These are phyloP conservation scores for Botryobasidium botryosum DNA, from an alignment of 768 basidiomycete genomes.

Conservation along the genomic window DNA sequence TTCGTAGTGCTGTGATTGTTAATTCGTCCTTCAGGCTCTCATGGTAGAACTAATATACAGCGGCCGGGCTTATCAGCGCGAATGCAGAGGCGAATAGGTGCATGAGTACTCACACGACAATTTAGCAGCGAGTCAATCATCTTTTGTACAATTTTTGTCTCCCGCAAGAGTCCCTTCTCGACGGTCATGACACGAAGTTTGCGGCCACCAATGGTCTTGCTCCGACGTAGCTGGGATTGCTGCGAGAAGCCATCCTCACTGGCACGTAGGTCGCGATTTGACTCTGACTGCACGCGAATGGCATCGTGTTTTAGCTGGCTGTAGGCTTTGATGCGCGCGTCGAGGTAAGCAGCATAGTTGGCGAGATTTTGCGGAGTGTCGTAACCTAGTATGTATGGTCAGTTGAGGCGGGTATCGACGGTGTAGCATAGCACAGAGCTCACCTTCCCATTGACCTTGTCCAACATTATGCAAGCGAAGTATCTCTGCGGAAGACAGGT, in stretches of 20 bases:
- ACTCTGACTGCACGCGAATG: slow-evolving; percentile 83
- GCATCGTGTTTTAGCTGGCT: slow-evolving; percentile 87
- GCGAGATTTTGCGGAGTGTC: slow-evolving; percentile 71
- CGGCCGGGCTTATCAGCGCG: neutral
- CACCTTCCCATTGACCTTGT: slow-evolving; percentile 81
- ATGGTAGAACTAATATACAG: slow-evolving; percentile 59
- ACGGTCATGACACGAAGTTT: slow-evolving; percentile 85
- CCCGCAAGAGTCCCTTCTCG: slow-evolving; percentile 85
- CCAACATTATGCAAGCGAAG: slow-evolving; percentile 66
- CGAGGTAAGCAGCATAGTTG: slow-evolving; percentile 76
- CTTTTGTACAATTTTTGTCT: slow-evolving; percentile 78
- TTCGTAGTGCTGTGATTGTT: slow-evolving; percentile 69
- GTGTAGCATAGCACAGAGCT: slow-evolving; percentile 11
- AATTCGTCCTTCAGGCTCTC: slow-evolving; percentile 89
- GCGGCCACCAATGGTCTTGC: slow-evolving; percentile 64
- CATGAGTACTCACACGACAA: slow-evolving; percentile 53
- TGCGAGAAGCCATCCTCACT: slow-evolving; percentile 30
- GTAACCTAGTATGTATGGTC: slow-evolving; percentile 39
- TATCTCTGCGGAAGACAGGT: slow-evolving; percentile 69
- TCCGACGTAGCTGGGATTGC: slow-evolving; percentile 28
- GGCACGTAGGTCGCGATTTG: slow-evolving; percentile 69
- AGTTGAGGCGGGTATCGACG: neutral
- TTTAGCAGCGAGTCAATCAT: slow-evolving; percentile 80
- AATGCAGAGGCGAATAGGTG: slow-evolving; percentile 2
- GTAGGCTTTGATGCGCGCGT: slow-evolving; percentile 75